phyloP scores from a whole-genome alignment of 345 rosid species.

The Salix suchowensis region DNA sequence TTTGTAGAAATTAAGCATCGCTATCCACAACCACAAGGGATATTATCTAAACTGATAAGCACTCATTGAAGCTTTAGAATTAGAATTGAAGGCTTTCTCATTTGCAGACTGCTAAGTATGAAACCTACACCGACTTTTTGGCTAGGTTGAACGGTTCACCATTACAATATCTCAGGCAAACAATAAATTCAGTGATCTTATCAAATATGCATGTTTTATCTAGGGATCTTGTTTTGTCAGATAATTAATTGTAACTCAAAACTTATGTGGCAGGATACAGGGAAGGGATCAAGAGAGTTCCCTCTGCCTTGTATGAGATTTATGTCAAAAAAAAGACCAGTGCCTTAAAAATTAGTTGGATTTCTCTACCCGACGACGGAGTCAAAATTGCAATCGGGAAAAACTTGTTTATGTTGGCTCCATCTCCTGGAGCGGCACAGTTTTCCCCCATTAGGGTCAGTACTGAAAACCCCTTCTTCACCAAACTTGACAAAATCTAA shows the following conservation, averaged over 20 bases:
- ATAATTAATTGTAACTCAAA: no score
- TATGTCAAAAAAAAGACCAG: no score
- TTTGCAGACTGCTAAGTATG: neutral
- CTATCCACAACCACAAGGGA: no score
- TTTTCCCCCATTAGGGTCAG: neutral
- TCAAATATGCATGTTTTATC: neutral
- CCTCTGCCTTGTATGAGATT: no score
- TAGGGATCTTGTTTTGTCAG: no score
- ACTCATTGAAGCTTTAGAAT: neutral
- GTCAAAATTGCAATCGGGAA: no score
- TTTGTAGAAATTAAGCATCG: conserved; percentile 1
- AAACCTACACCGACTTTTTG: neutral
- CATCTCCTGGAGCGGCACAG: neutral
- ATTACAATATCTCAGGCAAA: neutral
- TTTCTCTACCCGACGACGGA: no score
- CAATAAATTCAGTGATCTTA: neutral
- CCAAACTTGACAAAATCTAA: conserved; percentile 14
- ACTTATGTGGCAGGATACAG: no score
- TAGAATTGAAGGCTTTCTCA: neutral
- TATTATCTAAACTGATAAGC: no score
- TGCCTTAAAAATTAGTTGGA: no score
- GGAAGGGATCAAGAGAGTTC: no score
- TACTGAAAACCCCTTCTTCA: conserved; percentile 17
- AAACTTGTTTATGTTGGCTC: no score
- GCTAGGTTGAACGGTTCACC: neutral